Evolutionary conservation across 2,329 filamentous ascomycete genomes (phyloP).

Genomic region (Penicillium sp.): DNA sequence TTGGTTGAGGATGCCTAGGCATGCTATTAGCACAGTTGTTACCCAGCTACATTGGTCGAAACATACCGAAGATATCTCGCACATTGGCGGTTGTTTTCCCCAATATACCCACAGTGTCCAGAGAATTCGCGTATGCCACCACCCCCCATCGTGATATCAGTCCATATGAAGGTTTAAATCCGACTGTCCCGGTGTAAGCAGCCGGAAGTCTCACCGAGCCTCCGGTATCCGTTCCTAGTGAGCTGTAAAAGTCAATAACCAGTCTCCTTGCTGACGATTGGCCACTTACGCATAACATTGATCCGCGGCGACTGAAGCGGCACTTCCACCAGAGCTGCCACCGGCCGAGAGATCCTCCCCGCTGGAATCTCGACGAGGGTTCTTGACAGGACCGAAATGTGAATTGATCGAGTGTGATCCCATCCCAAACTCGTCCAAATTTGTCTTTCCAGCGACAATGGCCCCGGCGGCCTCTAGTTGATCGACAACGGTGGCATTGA

Average conservation of each 20-base stretch:
- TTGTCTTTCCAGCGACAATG: constrained; percentile 73
- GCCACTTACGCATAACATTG: constrained; percentile 57
- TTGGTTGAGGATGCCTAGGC: constrained; percentile 50
- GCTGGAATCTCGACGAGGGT: constrained; percentile 42
- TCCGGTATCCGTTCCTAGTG: constrained; percentile 89
- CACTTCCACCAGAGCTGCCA: constrained; percentile 91
- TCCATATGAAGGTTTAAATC: constrained; percentile 91
- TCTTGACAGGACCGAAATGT: constrained; percentile 63
- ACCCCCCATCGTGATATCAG: constrained; percentile 82
- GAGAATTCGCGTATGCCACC: constrained; percentile 85
- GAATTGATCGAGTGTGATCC: constrained; percentile 76
- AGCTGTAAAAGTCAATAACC: constrained; percentile 44
- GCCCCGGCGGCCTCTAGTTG: constrained; percentile 64
- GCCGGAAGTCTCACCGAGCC: constrained; percentile 85
- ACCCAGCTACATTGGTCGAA: too few relatives aligned
- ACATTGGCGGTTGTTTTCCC: constrained; percentile 55
- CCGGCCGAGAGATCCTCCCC: constrained; percentile 63
- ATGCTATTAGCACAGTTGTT: constrained; percentile 11
- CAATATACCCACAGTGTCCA: constrained; percentile 84
- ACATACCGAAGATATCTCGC: constrained; percentile 50
- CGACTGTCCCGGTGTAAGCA: constrained; percentile 77
- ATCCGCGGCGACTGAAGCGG: constrained; percentile 70
- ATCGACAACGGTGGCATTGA: constrained; percentile 75
- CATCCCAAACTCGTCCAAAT: constrained; percentile 97
- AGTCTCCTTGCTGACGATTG: neutral